These are phyloP conservation scores for Trifolium pratense DNA, from an alignment of 306 rosid genomes.

Conservation along the genomic window DNA sequence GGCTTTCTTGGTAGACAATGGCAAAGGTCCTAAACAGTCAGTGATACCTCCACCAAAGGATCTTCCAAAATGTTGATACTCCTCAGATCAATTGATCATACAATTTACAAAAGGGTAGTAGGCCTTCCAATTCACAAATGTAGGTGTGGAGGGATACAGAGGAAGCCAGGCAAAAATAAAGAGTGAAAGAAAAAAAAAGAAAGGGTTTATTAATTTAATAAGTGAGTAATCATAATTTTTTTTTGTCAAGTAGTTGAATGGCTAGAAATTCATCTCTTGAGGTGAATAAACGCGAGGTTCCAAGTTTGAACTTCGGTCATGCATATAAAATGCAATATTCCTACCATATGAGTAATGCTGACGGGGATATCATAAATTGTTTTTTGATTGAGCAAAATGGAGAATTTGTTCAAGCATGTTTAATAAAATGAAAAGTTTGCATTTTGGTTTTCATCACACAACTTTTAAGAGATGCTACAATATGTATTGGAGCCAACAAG, in stretches of 20 bases:
- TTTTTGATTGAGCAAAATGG: slow-evolving; percentile 40
- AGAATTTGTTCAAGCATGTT: slow-evolving; percentile 40
- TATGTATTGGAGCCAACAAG: slow-evolving; percentile 22
- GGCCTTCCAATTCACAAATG: slow-evolving; percentile 37
- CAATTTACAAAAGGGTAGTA: slow-evolving; percentile 2
- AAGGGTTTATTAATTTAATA: slow-evolving; percentile 39
- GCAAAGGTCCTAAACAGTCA: slow-evolving; percentile 77
- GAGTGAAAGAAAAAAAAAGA: slow-evolving; percentile 23
- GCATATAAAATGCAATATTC: too few relatives aligned
- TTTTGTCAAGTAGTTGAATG: too few relatives aligned
- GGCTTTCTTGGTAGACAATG: slow-evolving; percentile 95
- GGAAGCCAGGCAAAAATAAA: slow-evolving; percentile 43
- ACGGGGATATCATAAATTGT: too few relatives aligned
- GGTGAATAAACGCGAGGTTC: too few relatives aligned
- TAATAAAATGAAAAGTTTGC: slow-evolving; percentile 43
- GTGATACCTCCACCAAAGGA: slow-evolving; percentile 81
- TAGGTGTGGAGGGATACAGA: slow-evolving; percentile 44
- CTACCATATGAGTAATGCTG: too few relatives aligned
- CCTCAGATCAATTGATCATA: slow-evolving; percentile 16
- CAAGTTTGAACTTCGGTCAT: too few relatives aligned
- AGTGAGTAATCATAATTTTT: slow-evolving; percentile 23
- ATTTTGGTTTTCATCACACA: slow-evolving; percentile 21
- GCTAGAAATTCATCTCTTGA: too few relatives aligned
- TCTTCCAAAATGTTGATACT: slow-evolving; percentile 77
- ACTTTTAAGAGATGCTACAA: slow-evolving; percentile 2